Conservation (phyloP, 2,329 filamentous ascomycete genomes). For the Arthrocladium fulminans region DNA sequence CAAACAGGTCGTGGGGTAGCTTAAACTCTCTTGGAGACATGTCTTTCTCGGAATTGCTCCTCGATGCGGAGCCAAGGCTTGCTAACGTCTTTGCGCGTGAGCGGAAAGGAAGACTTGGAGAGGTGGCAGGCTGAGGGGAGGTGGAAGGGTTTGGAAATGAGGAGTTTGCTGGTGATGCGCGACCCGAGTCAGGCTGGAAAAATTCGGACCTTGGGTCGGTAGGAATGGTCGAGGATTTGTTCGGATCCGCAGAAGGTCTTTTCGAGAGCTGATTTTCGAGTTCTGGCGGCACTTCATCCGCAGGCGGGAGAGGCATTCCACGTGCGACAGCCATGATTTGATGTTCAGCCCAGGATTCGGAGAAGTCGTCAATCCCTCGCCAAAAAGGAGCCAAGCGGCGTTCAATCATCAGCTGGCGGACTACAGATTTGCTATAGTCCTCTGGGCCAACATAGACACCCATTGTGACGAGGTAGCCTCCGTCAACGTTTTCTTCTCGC, state of each 20-base stretch:
- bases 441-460: slow-evolving; percentile 87
- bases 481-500: slow-evolving; percentile 85
- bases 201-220: slow-evolving; percentile 70
- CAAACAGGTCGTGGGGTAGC: slow-evolving; percentile 71
- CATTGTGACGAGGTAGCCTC: slow-evolving; percentile 86
- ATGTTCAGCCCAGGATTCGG: slow-evolving; percentile 81
- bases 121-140: slow-evolving; percentile 45
- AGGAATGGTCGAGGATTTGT: slow-evolving; percentile 64
- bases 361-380: slow-evolving; percentile 84
- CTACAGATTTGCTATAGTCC: slow-evolving; percentile 82
- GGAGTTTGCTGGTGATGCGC: slow-evolving; percentile 51
- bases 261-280: slow-evolving; percentile 45
- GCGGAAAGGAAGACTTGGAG: slow-evolving; percentile 51
- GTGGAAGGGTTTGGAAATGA: slow-evolving; percentile 53
- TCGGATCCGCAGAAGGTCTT: slow-evolving; percentile 36
- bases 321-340: slow-evolving; percentile 88
- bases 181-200: slow-evolving; percentile 63
- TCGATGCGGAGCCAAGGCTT: slow-evolving; percentile 66
- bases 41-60: slow-evolving; percentile 63
- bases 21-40: slow-evolving; percentile 67
- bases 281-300: slow-evolving; percentile 73
- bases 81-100: slow-evolving; percentile 83
- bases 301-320: slow-evolving; percentile 71
- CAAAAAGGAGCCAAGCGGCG: slow-evolving; percentile 88
- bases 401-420: slow-evolving; percentile 91